Percentiles rank a stretch among this genome's conserved stretches.
Conservation (phyloP, 2,329 filamentous ascomycete species). For the Cercospora citrullina region DNA sequence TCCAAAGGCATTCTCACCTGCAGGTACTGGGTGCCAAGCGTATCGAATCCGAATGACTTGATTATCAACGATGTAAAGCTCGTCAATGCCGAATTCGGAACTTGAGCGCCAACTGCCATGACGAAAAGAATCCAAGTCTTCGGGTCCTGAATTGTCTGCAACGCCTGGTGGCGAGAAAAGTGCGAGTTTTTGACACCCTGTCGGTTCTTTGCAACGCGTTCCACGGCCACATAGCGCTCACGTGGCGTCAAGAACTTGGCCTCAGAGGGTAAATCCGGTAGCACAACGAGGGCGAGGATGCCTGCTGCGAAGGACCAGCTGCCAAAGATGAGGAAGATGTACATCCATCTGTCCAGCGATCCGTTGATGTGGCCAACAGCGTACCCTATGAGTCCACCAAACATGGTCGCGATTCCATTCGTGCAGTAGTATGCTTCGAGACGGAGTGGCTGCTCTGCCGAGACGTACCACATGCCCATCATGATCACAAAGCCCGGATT, state of each 20-base stretch:
- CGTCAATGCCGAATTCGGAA: slow-evolving; percentile 59
- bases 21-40: slow-evolving; percentile 57
- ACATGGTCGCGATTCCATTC: slow-evolving; percentile 62
- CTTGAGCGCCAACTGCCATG: slow-evolving; percentile 55
- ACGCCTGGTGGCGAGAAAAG: slow-evolving; percentile 44
- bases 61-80: slow-evolving; percentile 55
- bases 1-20: slow-evolving; percentile 37
- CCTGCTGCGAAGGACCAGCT: slow-evolving; percentile 42
- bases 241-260: slow-evolving; percentile 24
- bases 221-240: slow-evolving; percentile 44
- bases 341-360: slow-evolving; percentile 56
- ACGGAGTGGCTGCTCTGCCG: slow-evolving; percentile 52
- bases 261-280: slow-evolving; percentile 23
- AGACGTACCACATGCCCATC: slow-evolving; percentile 43
- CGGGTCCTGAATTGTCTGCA: slow-evolving; percentile 53
- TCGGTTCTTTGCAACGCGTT: slow-evolving; percentile 54
- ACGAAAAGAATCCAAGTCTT: slow-evolving; percentile 63
- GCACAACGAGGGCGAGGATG: slow-evolving; percentile 36
- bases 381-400: slow-evolving; percentile 60
- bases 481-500: slow-evolving; percentile 42
- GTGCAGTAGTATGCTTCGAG: slow-evolving; percentile 59
- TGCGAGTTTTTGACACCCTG: slow-evolving; percentile 58
- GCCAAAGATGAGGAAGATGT: slow-evolving; percentile 59
- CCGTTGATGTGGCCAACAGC: slow-evolving; percentile 60
- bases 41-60: slow-evolving; percentile 50